Percentiles rank a stretch among this genome's conserved stretches.
These are phyloP conservation scores for Suhomyces sp. DNA, from an alignment of 805 yeast genomes.

Conservation along the genomic window DNA sequence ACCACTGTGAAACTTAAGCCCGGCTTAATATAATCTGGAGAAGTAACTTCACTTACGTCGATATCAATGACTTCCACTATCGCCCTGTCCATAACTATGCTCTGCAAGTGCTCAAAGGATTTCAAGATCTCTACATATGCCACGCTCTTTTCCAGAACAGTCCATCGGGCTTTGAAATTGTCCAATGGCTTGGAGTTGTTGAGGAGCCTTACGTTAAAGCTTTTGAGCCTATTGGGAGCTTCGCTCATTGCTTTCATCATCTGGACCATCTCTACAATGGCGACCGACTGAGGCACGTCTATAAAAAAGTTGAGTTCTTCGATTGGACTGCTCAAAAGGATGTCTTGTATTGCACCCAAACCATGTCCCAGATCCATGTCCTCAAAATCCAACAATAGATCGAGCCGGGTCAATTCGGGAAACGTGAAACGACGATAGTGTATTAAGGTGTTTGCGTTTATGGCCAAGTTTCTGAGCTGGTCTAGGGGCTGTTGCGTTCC, in stretches of 20 bases:
- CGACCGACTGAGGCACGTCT: constrained; percentile 12
- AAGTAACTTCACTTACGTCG: background rate
- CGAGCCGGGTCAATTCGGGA: constrained; percentile 13
- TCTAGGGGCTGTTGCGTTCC: background rate
- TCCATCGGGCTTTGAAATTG: background rate
- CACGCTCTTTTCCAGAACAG: background rate
- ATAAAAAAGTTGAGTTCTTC: constrained; percentile 14
- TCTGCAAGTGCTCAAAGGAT: background rate
- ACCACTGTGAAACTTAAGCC: constrained; percentile 14
- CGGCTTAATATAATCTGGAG: background rate
- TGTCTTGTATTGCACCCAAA: constrained; percentile 3
- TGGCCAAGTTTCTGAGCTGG: constrained; percentile 12
- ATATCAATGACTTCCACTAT: background rate
- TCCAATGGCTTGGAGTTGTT: background rate
- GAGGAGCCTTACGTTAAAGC: constrained; percentile 8
- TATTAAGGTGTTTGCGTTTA: constrained; percentile 15
- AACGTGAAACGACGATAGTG: constrained; percentile 6
- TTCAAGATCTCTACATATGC: background rate
- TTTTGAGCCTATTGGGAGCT: constrained; percentile 2
- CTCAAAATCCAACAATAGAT: constrained; percentile 19
- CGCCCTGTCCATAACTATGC: background rate
- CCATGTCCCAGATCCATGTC: constrained; percentile 9
- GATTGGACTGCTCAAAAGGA: background rate
- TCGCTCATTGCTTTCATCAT: constrained; percentile 5
- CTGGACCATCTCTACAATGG: constrained; percentile 9